These are phyloP conservation scores for Colletotrichum melonis DNA, from an alignment of 2,329 filamentous ascomycete genomes.

Conservation along the genomic window DNA sequence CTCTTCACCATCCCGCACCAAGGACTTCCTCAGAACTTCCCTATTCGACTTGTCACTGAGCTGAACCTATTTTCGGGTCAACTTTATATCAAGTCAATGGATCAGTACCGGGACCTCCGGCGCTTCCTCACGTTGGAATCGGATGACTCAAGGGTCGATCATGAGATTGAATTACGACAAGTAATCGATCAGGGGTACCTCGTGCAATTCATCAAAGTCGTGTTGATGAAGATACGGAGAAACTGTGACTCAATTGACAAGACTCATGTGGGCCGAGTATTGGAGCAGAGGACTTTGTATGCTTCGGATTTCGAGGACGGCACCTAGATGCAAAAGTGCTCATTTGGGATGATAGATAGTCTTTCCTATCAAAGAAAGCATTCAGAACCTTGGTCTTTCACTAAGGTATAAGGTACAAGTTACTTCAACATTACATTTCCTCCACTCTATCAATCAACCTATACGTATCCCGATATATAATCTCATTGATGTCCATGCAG, in stretches of 20 bases:
- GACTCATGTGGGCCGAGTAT: constrained; percentile 45
- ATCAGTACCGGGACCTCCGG: constrained; percentile 59
- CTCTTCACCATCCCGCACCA: constrained; percentile 53
- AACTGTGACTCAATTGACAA: constrained; percentile 51
- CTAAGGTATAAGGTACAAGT: no score
- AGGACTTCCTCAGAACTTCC: fast-evolving
- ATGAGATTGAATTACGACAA: neutral
- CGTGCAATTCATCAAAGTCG: constrained; percentile 46
- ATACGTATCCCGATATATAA: no score
- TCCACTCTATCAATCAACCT: no score
- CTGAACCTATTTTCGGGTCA: constrained; percentile 77
- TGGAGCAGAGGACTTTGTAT: neutral
- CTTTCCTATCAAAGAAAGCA: no score
- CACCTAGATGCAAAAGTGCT: neutral
- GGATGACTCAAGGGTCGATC: neutral
- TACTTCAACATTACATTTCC: no score
- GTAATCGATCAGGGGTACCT: neutral
- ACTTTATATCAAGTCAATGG: constrained; percentile 67
- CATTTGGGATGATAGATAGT: neutral
- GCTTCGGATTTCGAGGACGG: neutral
- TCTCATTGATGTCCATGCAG: no score
- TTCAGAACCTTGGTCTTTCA: no score
- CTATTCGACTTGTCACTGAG: constrained; percentile 39
- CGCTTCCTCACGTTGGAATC: neutral
- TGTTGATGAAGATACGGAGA: constrained; percentile 50